Percentiles rank a stretch among this genome's conserved stretches.
These are phyloP conservation scores for Mortierella sp. DNA, from an alignment of 371 early-diverging fungal genomes.

Conservation along the genomic window DNA sequence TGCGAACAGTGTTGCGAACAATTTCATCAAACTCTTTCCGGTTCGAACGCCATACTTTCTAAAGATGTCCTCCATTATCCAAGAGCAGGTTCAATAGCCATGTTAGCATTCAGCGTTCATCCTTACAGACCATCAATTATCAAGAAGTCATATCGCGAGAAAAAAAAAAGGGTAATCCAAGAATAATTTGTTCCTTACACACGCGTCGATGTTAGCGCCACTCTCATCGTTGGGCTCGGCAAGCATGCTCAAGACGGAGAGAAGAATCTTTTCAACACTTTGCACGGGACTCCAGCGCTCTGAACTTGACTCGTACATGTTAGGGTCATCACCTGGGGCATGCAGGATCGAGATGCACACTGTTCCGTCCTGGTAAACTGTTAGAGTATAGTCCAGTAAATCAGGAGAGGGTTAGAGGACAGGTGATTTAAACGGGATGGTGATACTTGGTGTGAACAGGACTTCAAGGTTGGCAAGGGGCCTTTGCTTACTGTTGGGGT, in stretches of 20 bases:
- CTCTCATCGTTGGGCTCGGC: constrained; percentile 98
- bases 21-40: constrained; percentile 83
- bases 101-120: not conserved
- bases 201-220: constrained; percentile 98
- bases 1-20: constrained; percentile 79
- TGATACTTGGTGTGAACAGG: not conserved
- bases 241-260: constrained; percentile 93
- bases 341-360: constrained; percentile 99
- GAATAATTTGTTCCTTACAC: constrained; percentile 66
- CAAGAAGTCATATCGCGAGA: not conserved
- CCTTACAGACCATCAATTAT: not conserved
- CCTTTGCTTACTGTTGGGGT: constrained; percentile 80
- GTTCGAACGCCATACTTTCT: constrained; percentile 92
- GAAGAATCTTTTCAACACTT: constrained; percentile 96
- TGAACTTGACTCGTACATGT: constrained; percentile 91
- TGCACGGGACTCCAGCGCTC: constrained; percentile 98
- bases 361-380: constrained; percentile 95
- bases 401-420: not conserved
- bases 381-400: not conserved
- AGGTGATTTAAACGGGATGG: not conserved
- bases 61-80: constrained; percentile 5
- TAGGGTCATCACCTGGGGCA: constrained; percentile 98
- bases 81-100: not conserved
- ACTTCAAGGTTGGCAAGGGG: too few relatives aligned
- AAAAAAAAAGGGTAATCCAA: constrained; percentile 45